These are phyloP conservation scores for Skeletonema marinoi DNA, from an alignment of 108 stramenopile genomes.

Conservation along the genomic window DNA sequence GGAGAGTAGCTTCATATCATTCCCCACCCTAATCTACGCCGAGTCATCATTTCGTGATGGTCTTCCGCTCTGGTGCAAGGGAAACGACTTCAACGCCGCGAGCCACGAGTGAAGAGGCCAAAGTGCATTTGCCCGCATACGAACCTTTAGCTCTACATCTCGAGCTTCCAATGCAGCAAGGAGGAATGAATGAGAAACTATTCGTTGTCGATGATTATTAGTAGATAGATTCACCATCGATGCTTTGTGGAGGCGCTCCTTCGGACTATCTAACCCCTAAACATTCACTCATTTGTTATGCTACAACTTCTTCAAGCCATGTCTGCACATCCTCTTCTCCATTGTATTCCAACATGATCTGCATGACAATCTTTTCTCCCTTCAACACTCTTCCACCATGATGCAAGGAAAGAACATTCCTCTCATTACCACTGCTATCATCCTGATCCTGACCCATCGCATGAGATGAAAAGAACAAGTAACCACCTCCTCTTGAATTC, in stretches of 20 bases:
- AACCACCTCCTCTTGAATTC: neutral
- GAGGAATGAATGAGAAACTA: no score
- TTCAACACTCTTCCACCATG: slow-evolving; percentile 3
- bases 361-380: slow-evolving; percentile 9
- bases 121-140: no score
- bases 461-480: slow-evolving; percentile 9
- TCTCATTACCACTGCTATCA: no score
- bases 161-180: no score
- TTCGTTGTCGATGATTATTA: no score
- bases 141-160: no score
- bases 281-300: no score
- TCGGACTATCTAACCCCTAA: no score
- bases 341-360: slow-evolving; percentile 2
- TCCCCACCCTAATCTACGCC: slow-evolving; percentile 72
- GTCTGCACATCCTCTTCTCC: neutral
- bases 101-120: slow-evolving; percentile 40
- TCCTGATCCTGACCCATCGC: neutral
- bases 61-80: slow-evolving; percentile 57
- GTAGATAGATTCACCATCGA: no score
- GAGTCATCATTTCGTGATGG: slow-evolving; percentile 45
- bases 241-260: no score
- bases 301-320: no score
- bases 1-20: slow-evolving; percentile 63
- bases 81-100: slow-evolving; percentile 70
- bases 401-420: slow-evolving; percentile 6